Conservation (phyloP, 1,284 basidiomycete species). For the Malassezia caprae region DNA sequence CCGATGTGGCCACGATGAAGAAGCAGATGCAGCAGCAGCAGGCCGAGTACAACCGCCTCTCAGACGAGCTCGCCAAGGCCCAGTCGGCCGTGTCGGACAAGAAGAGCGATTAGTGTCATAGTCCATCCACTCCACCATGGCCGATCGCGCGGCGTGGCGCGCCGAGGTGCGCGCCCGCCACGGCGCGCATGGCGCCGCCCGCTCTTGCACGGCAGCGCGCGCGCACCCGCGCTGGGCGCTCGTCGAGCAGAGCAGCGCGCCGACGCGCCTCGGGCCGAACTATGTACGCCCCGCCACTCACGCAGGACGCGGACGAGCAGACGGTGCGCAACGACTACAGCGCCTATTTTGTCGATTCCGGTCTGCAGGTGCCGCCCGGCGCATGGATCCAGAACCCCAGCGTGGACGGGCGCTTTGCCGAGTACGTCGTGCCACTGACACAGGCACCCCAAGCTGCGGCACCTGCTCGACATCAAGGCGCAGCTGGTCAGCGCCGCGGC, state of each 20-base stretch:
- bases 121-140: neutral
- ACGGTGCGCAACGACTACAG: conserved; percentile 91
- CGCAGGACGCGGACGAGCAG: conserved; percentile 64
- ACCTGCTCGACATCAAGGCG: conserved; percentile 33
- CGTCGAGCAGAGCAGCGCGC: neutral
- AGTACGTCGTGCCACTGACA: conserved; percentile 70
- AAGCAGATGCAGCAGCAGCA: conserved; percentile 46
- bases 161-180: neutral
- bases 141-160: neutral
- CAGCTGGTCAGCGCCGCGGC: conserved; percentile 25
- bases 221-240: conserved; percentile 2
- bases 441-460: conserved; percentile 36
- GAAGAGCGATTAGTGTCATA: conserved; percentile 19
- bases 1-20: conserved; percentile 33
- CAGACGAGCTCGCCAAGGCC: conserved; percentile 52
- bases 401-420: conserved; percentile 69
- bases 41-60: conserved; percentile 44
- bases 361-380: conserved; percentile 27
- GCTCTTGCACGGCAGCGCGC: neutral
- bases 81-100: conserved; percentile 42
- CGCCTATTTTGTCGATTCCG: conserved; percentile 66
- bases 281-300: neutral
- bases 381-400: conserved; percentile 36
- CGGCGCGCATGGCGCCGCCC: neutral
- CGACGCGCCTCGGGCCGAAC: neutral